A percentile compares a stretch with the other conserved stretches of the same genome.
Evolutionary conservation across 2,329 filamentous ascomycete species (phyloP).

Genomic region (Diaporthe australafricana): DNA sequence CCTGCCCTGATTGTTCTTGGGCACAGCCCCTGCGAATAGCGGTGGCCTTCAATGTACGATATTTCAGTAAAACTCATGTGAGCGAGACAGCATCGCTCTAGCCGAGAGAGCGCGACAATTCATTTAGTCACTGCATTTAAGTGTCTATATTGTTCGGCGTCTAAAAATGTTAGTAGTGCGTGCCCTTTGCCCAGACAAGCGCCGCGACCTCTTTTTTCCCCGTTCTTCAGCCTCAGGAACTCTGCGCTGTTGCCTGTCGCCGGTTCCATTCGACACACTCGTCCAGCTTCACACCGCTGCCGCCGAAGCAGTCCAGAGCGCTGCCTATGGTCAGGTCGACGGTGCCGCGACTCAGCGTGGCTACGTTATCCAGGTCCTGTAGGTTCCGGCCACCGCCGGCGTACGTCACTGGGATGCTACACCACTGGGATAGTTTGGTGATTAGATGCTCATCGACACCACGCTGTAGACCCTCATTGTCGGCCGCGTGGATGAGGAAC

Average conservation of each 20-base stretch:
- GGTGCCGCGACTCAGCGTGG: conserved; percentile 80
- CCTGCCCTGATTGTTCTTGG: conserved; percentile 14
- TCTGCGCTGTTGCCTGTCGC: conserved; percentile 48
- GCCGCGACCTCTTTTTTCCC: no score
- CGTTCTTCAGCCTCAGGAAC: neutral
- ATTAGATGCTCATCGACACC: conserved; percentile 93
- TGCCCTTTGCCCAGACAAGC: no score
- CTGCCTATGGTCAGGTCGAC: conserved; percentile 97
- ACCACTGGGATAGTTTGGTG: conserved; percentile 82
- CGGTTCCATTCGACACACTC: conserved; percentile 92
- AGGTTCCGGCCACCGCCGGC: conserved; percentile 90
- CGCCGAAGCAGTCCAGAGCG: conserved; percentile 95
- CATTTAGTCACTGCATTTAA: neutral
- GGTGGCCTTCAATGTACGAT: conserved; percentile 12
- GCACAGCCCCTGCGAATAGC: neutral
- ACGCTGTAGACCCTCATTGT: conserved; percentile 92
- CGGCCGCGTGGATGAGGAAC: conserved; percentile 96
- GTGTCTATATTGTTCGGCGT: neutral
- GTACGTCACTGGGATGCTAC: conserved; percentile 92
- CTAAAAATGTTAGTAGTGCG: neutral
- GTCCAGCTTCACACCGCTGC: conserved; percentile 84
- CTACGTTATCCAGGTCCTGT: conserved; percentile 85
- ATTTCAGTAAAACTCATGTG: conserved; percentile 4
- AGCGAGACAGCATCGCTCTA: conserved; percentile 18
- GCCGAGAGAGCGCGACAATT: conserved; percentile 1